Evolutionary conservation across 768 basidiomycete species (phyloP).

Genomic region (Suillus cothurnatus): DNA sequence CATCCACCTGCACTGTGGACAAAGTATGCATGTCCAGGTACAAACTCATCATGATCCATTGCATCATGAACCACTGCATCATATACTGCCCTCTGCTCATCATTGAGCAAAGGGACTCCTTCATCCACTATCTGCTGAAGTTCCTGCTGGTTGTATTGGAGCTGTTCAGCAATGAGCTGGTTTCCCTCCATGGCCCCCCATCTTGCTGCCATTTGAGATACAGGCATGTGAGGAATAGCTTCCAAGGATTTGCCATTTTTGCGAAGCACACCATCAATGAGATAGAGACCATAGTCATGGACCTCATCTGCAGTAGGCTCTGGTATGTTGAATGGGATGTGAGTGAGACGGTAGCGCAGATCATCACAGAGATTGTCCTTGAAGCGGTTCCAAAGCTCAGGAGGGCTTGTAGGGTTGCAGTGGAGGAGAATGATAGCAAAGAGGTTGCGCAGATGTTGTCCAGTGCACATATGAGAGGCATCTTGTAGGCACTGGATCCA

Average conservation of each 20-base stretch:
- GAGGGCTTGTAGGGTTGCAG: constrained; percentile 37
- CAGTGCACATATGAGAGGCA: constrained; percentile 40
- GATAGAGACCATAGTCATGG: constrained; percentile 46
- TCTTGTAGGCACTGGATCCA: constrained; percentile 45
- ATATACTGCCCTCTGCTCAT: constrained; percentile 31
- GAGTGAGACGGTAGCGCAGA: constrained; percentile 26
- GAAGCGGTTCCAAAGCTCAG: constrained; percentile 38
- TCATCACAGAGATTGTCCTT: constrained; percentile 44
- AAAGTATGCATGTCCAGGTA: constrained; percentile 32
- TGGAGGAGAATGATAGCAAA: constrained; percentile 44
- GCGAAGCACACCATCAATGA: constrained; percentile 32
- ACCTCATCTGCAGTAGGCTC: constrained; percentile 30
- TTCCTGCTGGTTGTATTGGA: not conserved
- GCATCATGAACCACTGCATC: no score
- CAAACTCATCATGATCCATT: constrained; percentile 8
- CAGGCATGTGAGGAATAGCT: constrained; percentile 23
- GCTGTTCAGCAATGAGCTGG: constrained; percentile 19
- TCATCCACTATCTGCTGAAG: constrained; percentile 12
- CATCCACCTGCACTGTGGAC: constrained; percentile 44
- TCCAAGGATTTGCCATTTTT: constrained; percentile 14
- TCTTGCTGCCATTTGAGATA: constrained; percentile 6
- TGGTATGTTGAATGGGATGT: not conserved
- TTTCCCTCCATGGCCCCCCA: constrained; percentile 23
- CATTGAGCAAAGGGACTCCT: constrained; percentile 12
- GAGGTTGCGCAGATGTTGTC: constrained; percentile 34